Percentiles rank a stretch among this genome's conserved stretches.
These are phyloP conservation scores for Hordeum pubiflorum DNA, from an alignment of 202 grass and related monocot genomes.

Conservation along the genomic window DNA sequence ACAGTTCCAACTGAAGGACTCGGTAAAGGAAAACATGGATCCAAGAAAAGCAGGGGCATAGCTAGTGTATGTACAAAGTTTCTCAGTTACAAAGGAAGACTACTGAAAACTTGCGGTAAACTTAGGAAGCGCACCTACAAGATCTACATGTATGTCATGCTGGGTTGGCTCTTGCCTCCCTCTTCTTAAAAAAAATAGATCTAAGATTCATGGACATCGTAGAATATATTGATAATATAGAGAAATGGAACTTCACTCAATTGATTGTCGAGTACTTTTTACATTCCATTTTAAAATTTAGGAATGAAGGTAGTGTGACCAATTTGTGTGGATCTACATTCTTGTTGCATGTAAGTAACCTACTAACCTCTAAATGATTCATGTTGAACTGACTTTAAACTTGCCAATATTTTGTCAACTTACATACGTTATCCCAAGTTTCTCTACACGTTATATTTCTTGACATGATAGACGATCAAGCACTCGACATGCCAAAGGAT, in stretches of 20 bases:
- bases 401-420: too few relatives aligned
- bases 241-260: background rate
- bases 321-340: background rate
- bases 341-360: background rate
- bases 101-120: too few relatives aligned
- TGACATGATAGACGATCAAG: too few relatives aligned
- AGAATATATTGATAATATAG: background rate
- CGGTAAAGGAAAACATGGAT: too few relatives aligned
- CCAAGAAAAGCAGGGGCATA: too few relatives aligned
- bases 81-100: too few relatives aligned
- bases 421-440: too few relatives aligned
- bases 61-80: too few relatives aligned
- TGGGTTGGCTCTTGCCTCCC: background rate
- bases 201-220: background rate
- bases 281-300: background rate
- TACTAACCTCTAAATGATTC: background rate
- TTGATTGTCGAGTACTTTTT: background rate
- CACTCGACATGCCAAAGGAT: too few relatives aligned
- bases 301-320: background rate
- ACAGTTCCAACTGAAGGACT: too few relatives aligned
- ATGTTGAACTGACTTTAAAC: background rate
- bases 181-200: background rate
- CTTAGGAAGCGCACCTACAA: too few relatives aligned
- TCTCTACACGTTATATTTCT: too few relatives aligned
- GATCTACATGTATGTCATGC: background rate